These are phyloP conservation scores for cucumber (Cucumis sativus) DNA, from an alignment of 306 rosid genomes.

Conservation along the genomic window Cucumber_9930_V3 NC_026660.2:6291501-6292000, in stretches of 20 bases:
- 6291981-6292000: neutral
- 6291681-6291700: no score
- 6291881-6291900: neutral
- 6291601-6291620: neutral
- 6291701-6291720: no score
- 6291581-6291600: neutral
- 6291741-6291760: neutral
- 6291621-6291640: neutral
- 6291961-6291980: slow-evolving; percentile 1
- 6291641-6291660: neutral
- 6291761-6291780: neutral
- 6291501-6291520: neutral
- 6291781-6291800: neutral
- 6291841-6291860: neutral
- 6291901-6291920: neutral
- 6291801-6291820: neutral
- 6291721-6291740: no score
- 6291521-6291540: neutral
- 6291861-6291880: neutral
- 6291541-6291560: neutral
- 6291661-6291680: no score
- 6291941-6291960: neutral
- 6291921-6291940: neutral
- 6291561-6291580: neutral
- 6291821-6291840: neutral